Evolutionary conservation across 2,329 filamentous ascomycete genomes (phyloP).

Genomic region (Westerdykella sp.): DNA sequence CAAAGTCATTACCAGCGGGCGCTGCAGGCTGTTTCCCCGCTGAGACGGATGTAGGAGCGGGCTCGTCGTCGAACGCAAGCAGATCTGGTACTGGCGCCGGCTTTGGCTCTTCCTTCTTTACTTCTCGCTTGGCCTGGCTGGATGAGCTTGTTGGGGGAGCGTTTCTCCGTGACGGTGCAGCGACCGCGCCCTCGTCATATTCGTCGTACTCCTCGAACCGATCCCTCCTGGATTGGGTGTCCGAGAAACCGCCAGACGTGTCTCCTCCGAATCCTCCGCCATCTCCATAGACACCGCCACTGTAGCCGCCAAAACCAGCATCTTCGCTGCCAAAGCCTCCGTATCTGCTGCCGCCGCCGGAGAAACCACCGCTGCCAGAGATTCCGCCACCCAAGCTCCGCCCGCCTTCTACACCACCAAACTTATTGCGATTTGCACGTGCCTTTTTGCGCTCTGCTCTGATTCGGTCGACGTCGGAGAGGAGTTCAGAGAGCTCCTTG

Average conservation of each 20-base stretch:
- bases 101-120: slow-evolving; percentile 62
- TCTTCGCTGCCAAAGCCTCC: slow-evolving; percentile 86
- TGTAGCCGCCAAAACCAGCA: slow-evolving; percentile 59
- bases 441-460: slow-evolving; percentile 76
- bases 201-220: slow-evolving; percentile 97
- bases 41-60: slow-evolving; percentile 46
- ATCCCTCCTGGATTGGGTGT: slow-evolving; percentile 58
- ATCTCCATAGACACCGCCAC: slow-evolving; percentile 81
- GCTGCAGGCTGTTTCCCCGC: slow-evolving; percentile 41
- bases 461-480: slow-evolving; percentile 86
- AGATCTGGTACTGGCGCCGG: slow-evolving; percentile 88
- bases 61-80: slow-evolving; percentile 81
- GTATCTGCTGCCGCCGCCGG: slow-evolving; percentile 59
- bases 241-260: slow-evolving; percentile 54
- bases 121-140: slow-evolving; percentile 37
- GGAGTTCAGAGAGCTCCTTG: slow-evolving; percentile 90
- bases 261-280: slow-evolving; percentile 88
- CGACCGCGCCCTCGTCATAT: slow-evolving; percentile 68
- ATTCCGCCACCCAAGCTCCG: slow-evolving; percentile 50
- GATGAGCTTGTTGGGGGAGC: slow-evolving; percentile 34
- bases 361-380: slow-evolving; percentile 57
- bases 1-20: slow-evolving; percentile 41
- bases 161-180: slow-evolving; percentile 49
- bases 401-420: slow-evolving; percentile 87
- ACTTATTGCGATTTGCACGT: slow-evolving; percentile 83